Conservation (phyloP, 179 eudicot species). For the Pouteria campechiana region DNA sequence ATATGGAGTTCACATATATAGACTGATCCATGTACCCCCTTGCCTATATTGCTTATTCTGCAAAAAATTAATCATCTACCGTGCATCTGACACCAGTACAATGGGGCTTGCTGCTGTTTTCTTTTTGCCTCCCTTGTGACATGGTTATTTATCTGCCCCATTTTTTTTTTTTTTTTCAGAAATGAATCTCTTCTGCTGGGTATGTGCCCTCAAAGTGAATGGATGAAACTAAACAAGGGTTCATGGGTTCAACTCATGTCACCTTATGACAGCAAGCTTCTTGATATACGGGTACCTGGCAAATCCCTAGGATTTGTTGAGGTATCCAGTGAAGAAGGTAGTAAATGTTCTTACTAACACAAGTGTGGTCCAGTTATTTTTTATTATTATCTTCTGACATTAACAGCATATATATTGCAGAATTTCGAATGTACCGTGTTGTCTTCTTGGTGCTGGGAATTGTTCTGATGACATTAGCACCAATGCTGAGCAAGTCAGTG, state of each 20-base stretch:
- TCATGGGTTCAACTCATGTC: slow-evolving; percentile 76
- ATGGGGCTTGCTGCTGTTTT: no score
- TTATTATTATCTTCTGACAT: not conserved
- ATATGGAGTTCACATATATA: not conserved
- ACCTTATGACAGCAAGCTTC: slow-evolving; percentile 71
- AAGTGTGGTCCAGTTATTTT: not conserved
- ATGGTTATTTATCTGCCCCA: not conserved
- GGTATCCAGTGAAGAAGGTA: slow-evolving; percentile 67
- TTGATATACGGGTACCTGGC: slow-evolving; percentile 52
- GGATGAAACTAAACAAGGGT: slow-evolving; percentile 65
- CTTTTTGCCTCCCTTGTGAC: no score
- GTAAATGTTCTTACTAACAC: not conserved
- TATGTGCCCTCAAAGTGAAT: slow-evolving; percentile 74
- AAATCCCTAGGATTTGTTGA: slow-evolving; percentile 36
- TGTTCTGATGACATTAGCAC: slow-evolving; percentile 48
- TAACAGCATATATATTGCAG: slow-evolving; percentile 62
- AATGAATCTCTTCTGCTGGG: slow-evolving; percentile 69
- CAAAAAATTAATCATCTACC: no score
- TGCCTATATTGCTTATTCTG: no score
- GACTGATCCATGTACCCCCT: not conserved
- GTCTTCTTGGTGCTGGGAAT: slow-evolving; percentile 59
- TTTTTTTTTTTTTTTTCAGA: slow-evolving; percentile 24
- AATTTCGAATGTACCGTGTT: slow-evolving; percentile 48
- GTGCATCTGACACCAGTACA: no score
- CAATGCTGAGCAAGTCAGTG: slow-evolving; percentile 68